Percentiles rank a stretch among this genome's conserved stretches.
Conservation (phyloP, 352 stramenopile species). For the Globisporangium radiosum region DNA sequence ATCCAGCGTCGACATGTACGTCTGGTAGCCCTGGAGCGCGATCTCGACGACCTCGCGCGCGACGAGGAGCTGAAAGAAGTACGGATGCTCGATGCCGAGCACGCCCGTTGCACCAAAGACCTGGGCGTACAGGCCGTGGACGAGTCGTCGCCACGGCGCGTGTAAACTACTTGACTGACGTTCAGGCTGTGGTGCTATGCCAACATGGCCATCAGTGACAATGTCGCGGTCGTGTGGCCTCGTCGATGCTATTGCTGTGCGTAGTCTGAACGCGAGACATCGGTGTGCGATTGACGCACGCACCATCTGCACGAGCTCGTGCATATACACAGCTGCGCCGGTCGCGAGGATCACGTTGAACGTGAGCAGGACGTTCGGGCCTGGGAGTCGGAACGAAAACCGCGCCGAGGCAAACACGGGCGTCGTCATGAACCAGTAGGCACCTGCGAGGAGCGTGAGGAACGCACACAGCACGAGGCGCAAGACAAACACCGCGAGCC, state of each 20-base stretch:
- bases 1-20: constrained; percentile 13
- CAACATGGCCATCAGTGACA: background rate
- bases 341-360: background rate
- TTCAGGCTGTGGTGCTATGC: background rate
- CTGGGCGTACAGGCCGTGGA: background rate
- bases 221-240: background rate
- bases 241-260: background rate
- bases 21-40: constrained; percentile 14
- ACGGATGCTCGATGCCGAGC: background rate
- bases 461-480: background rate
- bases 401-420: background rate
- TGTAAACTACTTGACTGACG: background rate
- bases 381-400: background rate
- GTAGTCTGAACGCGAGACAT: background rate
- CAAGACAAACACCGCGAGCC: background rate
- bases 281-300: background rate
- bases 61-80: constrained; percentile 9
- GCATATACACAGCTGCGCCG: background rate
- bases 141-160: background rate
- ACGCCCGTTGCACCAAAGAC: background rate
- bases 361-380: background rate
- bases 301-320: background rate
- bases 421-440: constrained; percentile 1
- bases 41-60: constrained; percentile 11
- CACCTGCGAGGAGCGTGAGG: background rate